Evolutionary conservation across 2,329 filamentous ascomycete genomes (phyloP).

Genomic region (Fusarium graminum): DNA sequence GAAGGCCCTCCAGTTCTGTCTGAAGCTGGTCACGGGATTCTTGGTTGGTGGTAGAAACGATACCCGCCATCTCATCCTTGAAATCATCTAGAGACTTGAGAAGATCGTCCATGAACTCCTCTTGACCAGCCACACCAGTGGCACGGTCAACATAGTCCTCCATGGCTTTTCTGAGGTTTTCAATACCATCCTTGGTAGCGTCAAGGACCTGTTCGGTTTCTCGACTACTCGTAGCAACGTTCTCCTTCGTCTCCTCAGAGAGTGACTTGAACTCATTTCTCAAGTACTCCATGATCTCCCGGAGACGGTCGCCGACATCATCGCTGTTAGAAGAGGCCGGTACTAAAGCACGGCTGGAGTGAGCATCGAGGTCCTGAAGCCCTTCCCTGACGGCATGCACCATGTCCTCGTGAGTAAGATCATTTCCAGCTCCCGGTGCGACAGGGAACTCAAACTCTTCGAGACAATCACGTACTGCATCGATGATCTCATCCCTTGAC

Average conservation of each 20-base stretch:
- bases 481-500: slow-evolving; percentile 85
- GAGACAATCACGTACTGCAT: slow-evolving; percentile 86
- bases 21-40: slow-evolving; percentile 75
- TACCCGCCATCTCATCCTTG: slow-evolving; percentile 74
- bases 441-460: slow-evolving; percentile 85
- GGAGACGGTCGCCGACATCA: slow-evolving; percentile 67
- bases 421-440: slow-evolving; percentile 66
- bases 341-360: slow-evolving; percentile 57
- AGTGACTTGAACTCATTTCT: slow-evolving; percentile 70
- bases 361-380: slow-evolving; percentile 64
- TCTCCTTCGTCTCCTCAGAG: slow-evolving; percentile 78
- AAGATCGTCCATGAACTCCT: slow-evolving; percentile 81
- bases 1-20: slow-evolving; percentile 84
- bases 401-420: slow-evolving; percentile 71
- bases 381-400: slow-evolving; percentile 73
- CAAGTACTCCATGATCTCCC: slow-evolving; percentile 75
- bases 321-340: slow-evolving; percentile 58
- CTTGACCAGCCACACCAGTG: slow-evolving; percentile 76
- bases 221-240: slow-evolving; percentile 80
- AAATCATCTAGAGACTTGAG: slow-evolving; percentile 74
- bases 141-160: slow-evolving; percentile 83
- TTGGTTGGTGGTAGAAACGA: slow-evolving; percentile 65
- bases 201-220: slow-evolving; percentile 92
- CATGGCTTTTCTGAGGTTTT: slow-evolving; percentile 82
- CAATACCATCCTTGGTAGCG: slow-evolving; percentile 87